Conservation (phyloP, 192 early-diverging fungal genomes). For the Chytriomyces sp. region DNA sequence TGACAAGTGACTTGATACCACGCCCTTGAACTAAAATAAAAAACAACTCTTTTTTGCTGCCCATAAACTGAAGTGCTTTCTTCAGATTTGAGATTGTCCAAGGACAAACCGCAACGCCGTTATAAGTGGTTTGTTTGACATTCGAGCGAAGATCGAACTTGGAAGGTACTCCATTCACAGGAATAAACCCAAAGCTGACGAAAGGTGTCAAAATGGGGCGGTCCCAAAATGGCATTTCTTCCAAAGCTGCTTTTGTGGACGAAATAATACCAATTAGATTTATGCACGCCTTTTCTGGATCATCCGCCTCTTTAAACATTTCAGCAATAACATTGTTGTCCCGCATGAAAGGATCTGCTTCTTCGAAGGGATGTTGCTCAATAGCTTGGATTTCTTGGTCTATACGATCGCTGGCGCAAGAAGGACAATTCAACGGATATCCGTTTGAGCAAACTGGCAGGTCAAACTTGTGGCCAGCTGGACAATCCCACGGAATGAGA, state of each 20-base stretch:
- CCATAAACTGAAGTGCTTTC: constrained; percentile 4
- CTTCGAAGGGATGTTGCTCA: background rate
- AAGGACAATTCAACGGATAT: constrained; percentile 30
- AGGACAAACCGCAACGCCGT: constrained; percentile 10
- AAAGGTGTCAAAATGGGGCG: constrained; percentile 20
- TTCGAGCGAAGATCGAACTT: background rate
- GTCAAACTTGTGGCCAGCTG: constrained; percentile 19
- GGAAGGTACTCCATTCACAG: background rate
- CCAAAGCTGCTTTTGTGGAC: background rate
- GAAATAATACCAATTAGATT: background rate
- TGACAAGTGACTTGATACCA: constrained; percentile 7
- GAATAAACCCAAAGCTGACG: constrained; percentile 20
- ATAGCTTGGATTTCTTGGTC: background rate
- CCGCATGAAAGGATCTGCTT: constrained; percentile 10
- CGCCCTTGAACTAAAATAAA: constrained; percentile 12
- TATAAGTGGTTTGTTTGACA: background rate
- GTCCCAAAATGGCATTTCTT: constrained; percentile 18
- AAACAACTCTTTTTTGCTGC: background rate
- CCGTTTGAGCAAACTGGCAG: constrained; percentile 31
- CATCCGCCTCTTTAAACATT: constrained; percentile 8
- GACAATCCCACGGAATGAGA: constrained; percentile 25
- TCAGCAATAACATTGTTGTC: constrained; percentile 10
- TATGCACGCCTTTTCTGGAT: background rate
- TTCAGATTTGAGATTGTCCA: constrained; percentile 27
- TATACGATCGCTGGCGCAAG: constrained; percentile 22